Base-by-base conservation (phyloP, 768 basidiomycete species). In the Rubroboletus satanas region DNA sequence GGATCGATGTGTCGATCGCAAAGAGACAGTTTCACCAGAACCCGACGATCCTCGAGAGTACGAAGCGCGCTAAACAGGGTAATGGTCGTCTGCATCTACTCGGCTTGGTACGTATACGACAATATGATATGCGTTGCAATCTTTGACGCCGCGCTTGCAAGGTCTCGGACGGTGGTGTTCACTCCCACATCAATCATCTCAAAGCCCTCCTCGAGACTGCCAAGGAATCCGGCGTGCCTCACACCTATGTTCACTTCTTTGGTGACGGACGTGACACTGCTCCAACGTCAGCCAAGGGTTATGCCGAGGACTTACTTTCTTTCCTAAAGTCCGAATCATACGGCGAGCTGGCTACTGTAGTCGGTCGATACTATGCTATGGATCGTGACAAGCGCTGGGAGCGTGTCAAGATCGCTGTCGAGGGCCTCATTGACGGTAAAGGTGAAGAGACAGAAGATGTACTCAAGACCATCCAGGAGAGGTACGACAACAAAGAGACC, bases 381-480 rank as follows among this genome's bases (percentile, higher is more conserved):
- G 94, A 96, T 74, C 84, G 93, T 37, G 93, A 96, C 71, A 95
- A 95, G 79, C 84, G 94, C 45, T 98, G 94, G 94, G 94, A 98
- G 69, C 81, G 94, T 35, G 71, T 98, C 68, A 92, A 93, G 79
- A 78, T 92, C 57, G 94, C 94, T 5, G 79, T 95, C 1, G 93
- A 96, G 37, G 90, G 85, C 4, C 80, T 98, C 42, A 81, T 93
- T 7, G 77, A 81, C 38, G 93, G 93, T 7, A 75, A 73, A 55
- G 83, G 83, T 6, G 85, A 83, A 46, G 77, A 82, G 59, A 73
- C 77, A 0, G 69, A 73, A 46, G 83, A 83, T 10, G 70, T 83
- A 18, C 77, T 96, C 57, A 78, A 82, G 67, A 82, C 78, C 1
- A 83, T 87, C 62, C 81, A 87, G 66, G 79, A 79, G 69, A 84